phyloP scores from a whole-genome alignment of 192 early-diverging fungal species.

The Entomortierella parvispora region DNA sequence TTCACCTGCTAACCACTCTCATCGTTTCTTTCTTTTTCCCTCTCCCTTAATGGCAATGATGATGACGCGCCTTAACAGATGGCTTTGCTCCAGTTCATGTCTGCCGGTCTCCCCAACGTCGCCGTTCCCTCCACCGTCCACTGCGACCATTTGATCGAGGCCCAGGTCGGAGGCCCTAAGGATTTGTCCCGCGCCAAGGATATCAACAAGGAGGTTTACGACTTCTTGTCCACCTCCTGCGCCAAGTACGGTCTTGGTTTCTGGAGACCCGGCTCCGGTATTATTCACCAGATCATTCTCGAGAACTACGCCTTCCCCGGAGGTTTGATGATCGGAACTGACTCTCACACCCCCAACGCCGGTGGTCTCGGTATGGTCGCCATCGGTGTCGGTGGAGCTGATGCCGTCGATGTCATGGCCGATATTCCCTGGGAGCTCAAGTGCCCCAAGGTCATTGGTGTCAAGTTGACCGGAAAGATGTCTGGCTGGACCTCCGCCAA shows the following conservation, averaged over 20 bases:
- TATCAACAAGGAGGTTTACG: conserved; percentile 94
- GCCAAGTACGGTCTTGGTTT: conserved; percentile 96
- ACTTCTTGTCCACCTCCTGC: conserved; percentile 85
- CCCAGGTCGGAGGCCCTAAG: conserved; percentile 81
- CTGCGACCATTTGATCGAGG: conserved; percentile 98
- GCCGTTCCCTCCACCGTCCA: conserved; percentile 94
- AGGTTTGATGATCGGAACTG: conserved; percentile 96
- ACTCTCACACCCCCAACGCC: conserved; percentile 98
- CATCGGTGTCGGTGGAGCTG: conserved; percentile 97
- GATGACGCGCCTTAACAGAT: conserved; percentile 55
- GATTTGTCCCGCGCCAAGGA: conserved; percentile 87
- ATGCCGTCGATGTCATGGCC: conserved; percentile 99
- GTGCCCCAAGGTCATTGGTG: conserved; percentile 95
- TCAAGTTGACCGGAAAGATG: conserved; percentile 88
- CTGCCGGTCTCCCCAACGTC: conserved; percentile 85
- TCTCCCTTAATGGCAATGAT: not conserved
- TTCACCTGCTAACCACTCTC: not conserved
- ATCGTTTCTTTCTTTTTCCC: conserved; percentile 9
- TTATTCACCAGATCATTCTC: conserved; percentile 96
- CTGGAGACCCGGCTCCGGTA: conserved; percentile 95
- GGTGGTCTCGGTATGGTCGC: conserved; percentile 97
- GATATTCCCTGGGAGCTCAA: conserved; percentile 99
- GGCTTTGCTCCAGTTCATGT: conserved; percentile 98
- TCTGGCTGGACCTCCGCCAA: conserved; percentile 95
- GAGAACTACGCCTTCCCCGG: conserved; percentile 99